Evolutionary conservation across 768 basidiomycete species (phyloP).

Genomic region (Strobilomyces echinocephalus): DNA sequence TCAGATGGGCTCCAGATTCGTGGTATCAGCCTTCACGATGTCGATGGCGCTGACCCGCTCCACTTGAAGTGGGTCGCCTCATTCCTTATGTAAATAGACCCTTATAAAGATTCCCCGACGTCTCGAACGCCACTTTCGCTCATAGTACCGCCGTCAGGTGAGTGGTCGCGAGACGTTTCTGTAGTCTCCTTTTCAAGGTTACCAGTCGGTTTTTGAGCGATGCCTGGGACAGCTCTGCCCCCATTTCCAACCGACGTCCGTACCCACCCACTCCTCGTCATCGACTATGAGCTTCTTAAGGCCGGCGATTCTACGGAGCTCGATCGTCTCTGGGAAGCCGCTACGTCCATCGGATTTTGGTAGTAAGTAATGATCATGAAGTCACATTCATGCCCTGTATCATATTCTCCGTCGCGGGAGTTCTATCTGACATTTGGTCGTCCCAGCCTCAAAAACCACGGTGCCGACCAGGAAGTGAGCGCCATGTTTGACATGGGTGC

Average conservation of each 20-base stretch:
- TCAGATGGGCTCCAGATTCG: too few relatives aligned
- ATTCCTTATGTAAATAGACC: background rate
- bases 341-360: conserved; percentile 49
- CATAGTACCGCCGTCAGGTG: background rate
- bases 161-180: background rate
- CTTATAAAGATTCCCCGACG: background rate
- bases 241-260: conserved; percentile 43
- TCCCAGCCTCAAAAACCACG: conserved; percentile 42
- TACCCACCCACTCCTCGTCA: conserved; percentile 42
- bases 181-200: background rate
- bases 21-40: too few relatives aligned
- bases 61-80: background rate
- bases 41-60: too few relatives aligned
- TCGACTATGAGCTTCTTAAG: conserved; percentile 40
- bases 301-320: conserved; percentile 35
- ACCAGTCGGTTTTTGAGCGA: conserved; percentile 7
- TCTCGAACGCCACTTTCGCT: background rate
- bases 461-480: conserved; percentile 31
- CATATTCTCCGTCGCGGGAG: background rate
- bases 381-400: background rate
- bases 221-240: conserved; percentile 33
- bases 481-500: conserved; percentile 42
- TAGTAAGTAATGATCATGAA: conserved; percentile 35
- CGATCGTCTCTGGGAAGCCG: conserved; percentile 43
- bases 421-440: background rate